Base-by-base conservation (phyloP, 2,329 filamentous ascomycete species). In the Fusarium torreyae region DNA sequence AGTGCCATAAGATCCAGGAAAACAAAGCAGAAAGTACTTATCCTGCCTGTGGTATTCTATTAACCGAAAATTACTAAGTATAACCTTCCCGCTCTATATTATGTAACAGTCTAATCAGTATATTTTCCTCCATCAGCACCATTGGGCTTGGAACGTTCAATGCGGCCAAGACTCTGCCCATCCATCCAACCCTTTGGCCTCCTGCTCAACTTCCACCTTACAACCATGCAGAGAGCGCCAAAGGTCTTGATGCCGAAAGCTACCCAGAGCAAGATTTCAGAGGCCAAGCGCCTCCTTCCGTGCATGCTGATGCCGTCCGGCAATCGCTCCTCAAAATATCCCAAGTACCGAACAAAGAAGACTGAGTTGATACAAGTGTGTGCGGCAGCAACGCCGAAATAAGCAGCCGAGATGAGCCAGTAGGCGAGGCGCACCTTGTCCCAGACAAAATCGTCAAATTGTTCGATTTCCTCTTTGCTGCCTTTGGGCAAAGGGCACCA, bases 401-500 rank as follows among this genome's bases (percentile, higher is more conserved):
- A 72, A 14, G 46, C 46, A 1, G 70, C 64, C 24, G 66, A 62
- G 44, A 74, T 22, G n/a, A n/a, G 50, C 74, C 74, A 75, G 57
- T 73, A 75, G 1, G 46, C 36, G 31, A 73, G 28, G 5, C 74
- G 74, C 8, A 75, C 59, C 46, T 71, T 74, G 57, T 75, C 74
- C 73, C 74, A 75, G 2, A 60, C 54, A 26, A 68, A 66, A 26
- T 74, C 74, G 13, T 75, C 74, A 15, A 71, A 63, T 24, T 71
- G 68, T 54, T 72, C 74, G 26, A 75, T 68, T 31, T 75, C 72
- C 22, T 75, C 73, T 43, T 63, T 73, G 34, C 71, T 71, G n/a
- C 72, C 73, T 3, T 63, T 68, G 1, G 74, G 74, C 14, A 63
- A 68, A 28, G 69, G 70, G 18, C 74, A 75, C 55, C 57, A 74